These are phyloP conservation scores for Euphorbia corollata DNA, from an alignment of 441 rosid genomes.

Conservation along the genomic window DNA sequence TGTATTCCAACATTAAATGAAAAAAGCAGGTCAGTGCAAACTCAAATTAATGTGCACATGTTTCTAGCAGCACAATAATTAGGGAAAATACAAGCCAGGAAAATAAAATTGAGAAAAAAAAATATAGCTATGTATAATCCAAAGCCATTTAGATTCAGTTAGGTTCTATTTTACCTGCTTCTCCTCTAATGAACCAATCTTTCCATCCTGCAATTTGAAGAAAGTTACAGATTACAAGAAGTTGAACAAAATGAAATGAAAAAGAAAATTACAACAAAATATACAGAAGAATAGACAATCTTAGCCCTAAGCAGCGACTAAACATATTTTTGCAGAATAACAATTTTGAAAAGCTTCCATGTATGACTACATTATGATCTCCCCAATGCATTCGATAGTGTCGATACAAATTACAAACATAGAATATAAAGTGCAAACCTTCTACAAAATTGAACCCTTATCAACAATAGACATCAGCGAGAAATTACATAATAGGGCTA, in stretches of 20 bases:
- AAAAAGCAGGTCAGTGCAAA: not conserved
- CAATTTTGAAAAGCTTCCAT: not conserved
- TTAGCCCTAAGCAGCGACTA: not conserved
- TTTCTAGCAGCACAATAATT: not conserved
- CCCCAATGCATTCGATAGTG: not conserved
- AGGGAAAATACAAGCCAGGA: not conserved
- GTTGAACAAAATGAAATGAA: not conserved
- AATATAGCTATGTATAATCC: not conserved
- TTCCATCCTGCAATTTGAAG: slow-evolving; percentile 60
- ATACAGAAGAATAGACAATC: slow-evolving; percentile 6
- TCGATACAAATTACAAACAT: not conserved
- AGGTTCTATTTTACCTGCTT: slow-evolving; percentile 63
- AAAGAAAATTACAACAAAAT: not conserved
- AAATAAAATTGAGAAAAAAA: not conserved
- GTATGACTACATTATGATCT: not conserved
- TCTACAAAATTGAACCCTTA: not conserved
- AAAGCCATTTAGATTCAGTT: not conserved
- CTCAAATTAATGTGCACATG: not conserved
- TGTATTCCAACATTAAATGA: not conserved
- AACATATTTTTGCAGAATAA: not conserved
- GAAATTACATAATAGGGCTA: not conserved
- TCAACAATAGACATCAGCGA: not conserved
- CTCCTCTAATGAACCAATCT: slow-evolving; percentile 63
- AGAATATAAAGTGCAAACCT: not conserved
- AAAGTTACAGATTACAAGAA: slow-evolving; percentile 17